phyloP scores from a whole-genome alignment of 108 stramenopile genomes.

The Thalassiosira profunda region DNA sequence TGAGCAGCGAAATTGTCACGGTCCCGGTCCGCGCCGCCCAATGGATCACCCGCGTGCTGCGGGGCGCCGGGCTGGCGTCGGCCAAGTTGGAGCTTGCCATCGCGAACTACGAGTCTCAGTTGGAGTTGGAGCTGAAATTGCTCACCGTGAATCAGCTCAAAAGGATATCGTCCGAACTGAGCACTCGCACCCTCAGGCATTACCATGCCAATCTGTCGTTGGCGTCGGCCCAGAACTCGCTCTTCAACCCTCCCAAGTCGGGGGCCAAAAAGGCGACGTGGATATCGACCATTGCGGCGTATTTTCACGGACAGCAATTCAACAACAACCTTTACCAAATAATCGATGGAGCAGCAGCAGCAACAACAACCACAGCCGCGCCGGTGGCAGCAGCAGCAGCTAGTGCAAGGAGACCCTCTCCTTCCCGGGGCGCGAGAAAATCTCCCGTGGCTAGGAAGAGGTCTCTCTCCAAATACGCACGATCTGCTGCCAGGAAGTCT shows the following conservation, averaged over 20 bases:
- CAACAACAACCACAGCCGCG: background rate
- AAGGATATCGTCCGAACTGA: no score
- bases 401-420: conserved; percentile 4
- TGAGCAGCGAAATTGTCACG: no score
- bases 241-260: conserved; percentile 21
- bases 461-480: background rate
- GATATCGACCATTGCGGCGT: conserved; percentile 5
- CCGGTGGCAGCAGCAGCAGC: background rate
- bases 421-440: background rate
- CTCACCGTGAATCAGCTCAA: no score
- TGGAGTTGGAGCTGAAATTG: no score
- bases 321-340: conserved; percentile 2
- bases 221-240: no score
- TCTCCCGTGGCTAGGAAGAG: conserved; percentile 11
- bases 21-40: no score
- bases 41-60: no score
- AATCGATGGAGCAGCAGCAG: background rate
- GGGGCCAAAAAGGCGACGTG: conserved; percentile 24
- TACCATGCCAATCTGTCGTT: no score
- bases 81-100: no score
- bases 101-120: no score
- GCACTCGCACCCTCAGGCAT: no score
- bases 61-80: no score
- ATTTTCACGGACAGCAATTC: conserved; percentile 1
- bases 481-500: background rate